phyloP scores from a whole-genome alignment of 108 stramenopile species.

The Nitzschia inconspicua region DNA sequence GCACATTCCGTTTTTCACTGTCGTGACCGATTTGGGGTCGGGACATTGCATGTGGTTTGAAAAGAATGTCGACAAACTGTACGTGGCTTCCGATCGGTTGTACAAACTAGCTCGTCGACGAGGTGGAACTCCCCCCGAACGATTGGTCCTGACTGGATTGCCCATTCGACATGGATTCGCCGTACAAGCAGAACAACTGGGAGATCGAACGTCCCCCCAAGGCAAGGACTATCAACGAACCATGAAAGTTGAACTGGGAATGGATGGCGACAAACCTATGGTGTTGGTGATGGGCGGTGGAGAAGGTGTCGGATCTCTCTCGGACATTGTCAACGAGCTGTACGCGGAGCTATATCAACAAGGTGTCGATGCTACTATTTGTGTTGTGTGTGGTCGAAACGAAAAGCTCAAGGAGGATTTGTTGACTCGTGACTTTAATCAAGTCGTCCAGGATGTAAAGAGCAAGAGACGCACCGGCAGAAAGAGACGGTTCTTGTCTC shows the following conservation, averaged over 20 bases:
- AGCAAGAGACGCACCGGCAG: background rate
- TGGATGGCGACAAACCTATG: constrained; percentile 59
- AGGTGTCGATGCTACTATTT: constrained; percentile 82
- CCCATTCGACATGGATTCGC: constrained; percentile 92
- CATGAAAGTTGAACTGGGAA: constrained; percentile 47
- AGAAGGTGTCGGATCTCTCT: constrained; percentile 88
- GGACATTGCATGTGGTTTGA: constrained; percentile 95
- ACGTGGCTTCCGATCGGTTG: constrained; percentile 83
- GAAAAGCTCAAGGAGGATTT: constrained; percentile 64
- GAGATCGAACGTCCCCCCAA: constrained; percentile 51
- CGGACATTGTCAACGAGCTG: constrained; percentile 75
- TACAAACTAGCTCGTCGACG: constrained; percentile 55
- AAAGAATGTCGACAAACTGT: constrained; percentile 79
- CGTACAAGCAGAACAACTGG: constrained; percentile 52
- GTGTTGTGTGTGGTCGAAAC: constrained; percentile 94
- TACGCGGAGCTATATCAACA: constrained; percentile 43
- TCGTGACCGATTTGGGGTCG: constrained; percentile 94
- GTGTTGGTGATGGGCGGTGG: constrained; percentile 95
- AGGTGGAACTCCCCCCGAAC: constrained; percentile 67
- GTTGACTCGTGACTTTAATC: constrained; percentile 64
- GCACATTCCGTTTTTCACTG: constrained; percentile 89
- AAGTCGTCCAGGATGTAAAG: constrained; percentile 18
- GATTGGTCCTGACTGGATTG: constrained; percentile 87
- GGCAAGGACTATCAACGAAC: constrained; percentile 48
- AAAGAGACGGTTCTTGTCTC: constrained; percentile 1